These are phyloP conservation scores for Aspergillus sp. DNA, from an alignment of 2,329 filamentous ascomycete genomes.

Conservation along the genomic window DNA sequence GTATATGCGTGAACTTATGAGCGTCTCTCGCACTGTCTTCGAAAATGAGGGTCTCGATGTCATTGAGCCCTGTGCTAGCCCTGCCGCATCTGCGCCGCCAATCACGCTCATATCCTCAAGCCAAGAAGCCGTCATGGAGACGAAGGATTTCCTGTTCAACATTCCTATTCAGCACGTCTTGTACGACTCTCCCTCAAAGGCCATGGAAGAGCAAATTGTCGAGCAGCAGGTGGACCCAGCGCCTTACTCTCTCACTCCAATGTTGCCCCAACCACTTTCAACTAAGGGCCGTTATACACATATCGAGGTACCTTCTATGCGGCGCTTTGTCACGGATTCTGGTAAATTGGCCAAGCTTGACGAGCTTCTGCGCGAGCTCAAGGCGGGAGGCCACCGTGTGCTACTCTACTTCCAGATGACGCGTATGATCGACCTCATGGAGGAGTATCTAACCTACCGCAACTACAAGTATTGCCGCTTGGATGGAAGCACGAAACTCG, in stretches of 20 bases:
- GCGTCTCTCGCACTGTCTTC: slow-evolving; percentile 68
- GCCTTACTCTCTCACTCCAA: slow-evolving; percentile 59
- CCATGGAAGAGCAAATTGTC: slow-evolving; percentile 73
- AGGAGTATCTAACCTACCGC: slow-evolving; percentile 96
- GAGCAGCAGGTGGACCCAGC: slow-evolving; percentile 65
- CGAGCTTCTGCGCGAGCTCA: slow-evolving; percentile 80
- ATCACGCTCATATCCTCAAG: slow-evolving; percentile 77
- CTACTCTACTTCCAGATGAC: slow-evolving; percentile 99
- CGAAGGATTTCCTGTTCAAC: slow-evolving; percentile 75
- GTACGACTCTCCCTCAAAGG: slow-evolving; percentile 61
- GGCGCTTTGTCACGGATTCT: slow-evolving; percentile 93
- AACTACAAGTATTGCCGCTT: slow-evolving; percentile 98
- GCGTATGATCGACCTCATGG: slow-evolving; percentile 98
- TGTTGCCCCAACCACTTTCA: slow-evolving; percentile 77
- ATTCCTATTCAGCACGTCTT: slow-evolving; percentile 69
- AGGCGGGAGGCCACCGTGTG: slow-evolving; percentile 89
- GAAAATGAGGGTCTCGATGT: slow-evolving; percentile 69
- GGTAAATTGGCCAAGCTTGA: slow-evolving; percentile 94
- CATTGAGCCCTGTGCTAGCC: slow-evolving; percentile 77
- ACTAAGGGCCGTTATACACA: slow-evolving; percentile 83
- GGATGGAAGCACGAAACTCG: slow-evolving; percentile 94
- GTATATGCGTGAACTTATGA: slow-evolving; percentile 72
- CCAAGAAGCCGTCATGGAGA: slow-evolving; percentile 62
- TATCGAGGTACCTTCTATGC: slow-evolving; percentile 93
- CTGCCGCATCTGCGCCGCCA: slow-evolving; percentile 80